Conservation (phyloP, 2,329 filamentous ascomycete species). For the Cladophialophora yegresii region DNA sequence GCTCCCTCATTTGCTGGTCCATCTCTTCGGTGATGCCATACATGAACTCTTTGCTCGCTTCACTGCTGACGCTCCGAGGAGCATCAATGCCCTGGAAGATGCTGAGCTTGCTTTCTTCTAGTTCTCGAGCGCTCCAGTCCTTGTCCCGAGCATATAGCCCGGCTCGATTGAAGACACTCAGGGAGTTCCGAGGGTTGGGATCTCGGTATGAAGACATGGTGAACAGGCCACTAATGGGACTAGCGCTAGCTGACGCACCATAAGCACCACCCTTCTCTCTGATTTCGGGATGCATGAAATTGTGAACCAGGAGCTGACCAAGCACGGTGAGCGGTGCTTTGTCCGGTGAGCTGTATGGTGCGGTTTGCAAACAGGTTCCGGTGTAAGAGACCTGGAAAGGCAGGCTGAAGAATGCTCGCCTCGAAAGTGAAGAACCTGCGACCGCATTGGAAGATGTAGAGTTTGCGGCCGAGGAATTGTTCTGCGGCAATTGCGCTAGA, state of each 20-base stretch:
- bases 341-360: conserved; percentile 74
- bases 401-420: conserved; percentile 85
- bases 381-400: conserved; percentile 98
- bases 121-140: conserved; percentile 76
- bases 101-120: conserved; percentile 94
- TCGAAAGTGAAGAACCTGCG: conserved; percentile 46
- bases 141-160: conserved; percentile 81
- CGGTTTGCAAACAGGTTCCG: conserved; percentile 76
- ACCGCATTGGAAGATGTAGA: conserved; percentile 35
- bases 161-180: conserved; percentile 79
- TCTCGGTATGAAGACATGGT: conserved; percentile 97
- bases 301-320: conserved; percentile 89
- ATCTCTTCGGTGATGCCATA: conserved; percentile 84
- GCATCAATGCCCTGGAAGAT: conserved; percentile 93
- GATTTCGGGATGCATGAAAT: conserved; percentile 95
- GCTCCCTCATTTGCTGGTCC: conserved; percentile 79
- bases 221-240: conserved; percentile 78
- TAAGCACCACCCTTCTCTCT: conserved; percentile 97
- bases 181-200: conserved; percentile 85
- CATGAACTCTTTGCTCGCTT: conserved; percentile 84
- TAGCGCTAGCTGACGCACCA: conserved; percentile 83
- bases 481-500: conserved; percentile 60
- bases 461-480: conserved; percentile 42
- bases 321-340: conserved; percentile 84
- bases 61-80: conserved; percentile 79